phyloP scores from a whole-genome alignment of 2,329 filamentous ascomycete species.

The Xylogone sp. region DNA sequence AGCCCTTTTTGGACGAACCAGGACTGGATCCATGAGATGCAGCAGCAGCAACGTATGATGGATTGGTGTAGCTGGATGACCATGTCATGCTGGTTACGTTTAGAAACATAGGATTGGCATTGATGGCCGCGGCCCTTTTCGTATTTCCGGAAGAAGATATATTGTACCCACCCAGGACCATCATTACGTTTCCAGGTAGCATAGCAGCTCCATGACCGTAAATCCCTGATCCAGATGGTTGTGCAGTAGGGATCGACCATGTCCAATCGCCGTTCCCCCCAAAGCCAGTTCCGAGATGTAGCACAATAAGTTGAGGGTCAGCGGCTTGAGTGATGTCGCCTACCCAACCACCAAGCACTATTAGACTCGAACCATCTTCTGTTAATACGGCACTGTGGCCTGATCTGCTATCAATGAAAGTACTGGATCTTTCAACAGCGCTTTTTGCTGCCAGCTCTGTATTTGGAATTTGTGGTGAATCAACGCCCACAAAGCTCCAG shows the following conservation, averaged over 20 bases:
- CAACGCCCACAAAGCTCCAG: conserved; percentile 78
- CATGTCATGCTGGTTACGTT: conserved; percentile 59
- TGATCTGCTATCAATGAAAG: conserved; percentile 65
- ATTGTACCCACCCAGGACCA: conserved; percentile 60
- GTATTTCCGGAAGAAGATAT: conserved; percentile 32
- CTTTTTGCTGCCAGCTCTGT: conserved; percentile 54
- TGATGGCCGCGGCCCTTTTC: conserved; percentile 30
- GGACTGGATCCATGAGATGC: conserved; percentile 23
- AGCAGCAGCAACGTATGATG: conserved; percentile 22
- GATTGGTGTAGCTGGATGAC: conserved; percentile 52
- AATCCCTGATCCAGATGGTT: conserved; percentile 44
- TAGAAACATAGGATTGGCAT: conserved; percentile 43
- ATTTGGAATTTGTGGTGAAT: conserved; percentile 37
- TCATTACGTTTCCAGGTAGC: conserved; percentile 64
- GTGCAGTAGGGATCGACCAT: conserved; percentile 57
- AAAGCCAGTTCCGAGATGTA: conserved; percentile 73
- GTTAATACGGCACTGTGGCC: conserved; percentile 84
- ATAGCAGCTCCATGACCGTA: conserved; percentile 63
- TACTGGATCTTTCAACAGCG: conserved; percentile 6
- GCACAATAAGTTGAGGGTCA: conserved; percentile 72
- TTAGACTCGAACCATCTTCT: conserved; percentile 70
- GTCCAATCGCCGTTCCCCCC: conserved; percentile 67
- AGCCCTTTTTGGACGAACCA: conserved; percentile 9
- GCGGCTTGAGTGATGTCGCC: conserved; percentile 74
- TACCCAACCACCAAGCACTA: conserved; percentile 90